Base-by-base conservation (phyloP, 2,329 filamentous ascomycete genomes). In the Cadophora sp. region DNA sequence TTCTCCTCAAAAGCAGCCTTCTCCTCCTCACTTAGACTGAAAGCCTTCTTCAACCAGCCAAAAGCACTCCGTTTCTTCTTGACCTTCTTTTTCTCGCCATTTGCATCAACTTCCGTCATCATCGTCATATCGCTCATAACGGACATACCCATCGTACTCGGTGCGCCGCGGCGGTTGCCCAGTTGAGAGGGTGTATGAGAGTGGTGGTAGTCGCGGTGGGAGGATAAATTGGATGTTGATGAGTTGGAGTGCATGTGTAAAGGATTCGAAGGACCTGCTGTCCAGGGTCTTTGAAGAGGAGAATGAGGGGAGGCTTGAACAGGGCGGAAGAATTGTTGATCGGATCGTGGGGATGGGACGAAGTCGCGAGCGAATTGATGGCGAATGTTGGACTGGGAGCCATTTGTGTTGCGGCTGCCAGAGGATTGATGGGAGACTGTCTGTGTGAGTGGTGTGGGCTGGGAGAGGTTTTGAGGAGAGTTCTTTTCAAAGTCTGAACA, bases 41-140 rank as follows among this genome's bases (percentile, higher is more conserved):
- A 90, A 0, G 87, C 87, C 79, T 90, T 90, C 77, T 89, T 90
- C 65, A 90, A 77, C 88, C 88, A 90, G 1, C 87, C 88, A 73
- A 90, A 89, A 1, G 87, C 86, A 72, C 88, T 89, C 70, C 86
- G 84, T 81, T 90, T 90, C 80, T 89, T 90, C 77, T 89, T 89
- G 5, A 89, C 74, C 45, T 82, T 77, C 67, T 74, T 73, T 18
- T 70, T 72, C 33, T 72, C 65, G 39, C 66, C 68, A 13, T 67
- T 69, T 24, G 20, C 59, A 45, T 67, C 64, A 43, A 68, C 53
- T 43, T 73, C 72, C 16, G 81, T 83, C 59, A 83, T 79, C 1
- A 67, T 71, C 3, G 81, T 83, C 64, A 83, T 80, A 0, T 82
- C 86, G 73, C 84, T 89, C 69, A 88, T 78, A 73, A 83, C 86